Conservation (phyloP, 2,329 filamentous ascomycete genomes). For the Cryoendolithus antarcticus region DNA sequence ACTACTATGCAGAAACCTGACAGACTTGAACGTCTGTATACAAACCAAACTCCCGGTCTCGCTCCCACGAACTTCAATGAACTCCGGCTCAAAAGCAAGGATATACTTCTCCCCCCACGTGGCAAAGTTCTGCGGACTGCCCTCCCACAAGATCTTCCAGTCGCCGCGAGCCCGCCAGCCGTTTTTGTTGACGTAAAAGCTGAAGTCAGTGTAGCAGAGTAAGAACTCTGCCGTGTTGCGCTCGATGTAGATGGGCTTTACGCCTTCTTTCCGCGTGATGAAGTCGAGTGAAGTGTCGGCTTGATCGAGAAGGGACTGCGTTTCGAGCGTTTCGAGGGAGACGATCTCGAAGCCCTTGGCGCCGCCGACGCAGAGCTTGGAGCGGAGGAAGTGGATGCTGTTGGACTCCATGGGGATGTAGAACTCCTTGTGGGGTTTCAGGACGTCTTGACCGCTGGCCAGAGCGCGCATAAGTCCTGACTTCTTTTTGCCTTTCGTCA, state of each 20-base stretch:
- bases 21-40: constrained; percentile 92
- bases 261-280: constrained; percentile 69
- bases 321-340: constrained; percentile 91
- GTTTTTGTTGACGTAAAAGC: constrained; percentile 97
- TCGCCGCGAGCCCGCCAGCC: constrained; percentile 92
- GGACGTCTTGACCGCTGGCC: constrained; percentile 79
- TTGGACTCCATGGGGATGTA: constrained; percentile 98
- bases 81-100: constrained; percentile 90
- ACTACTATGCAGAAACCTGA: constrained; percentile 93
- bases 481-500: constrained; percentile 81
- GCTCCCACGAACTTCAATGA: constrained; percentile 92
- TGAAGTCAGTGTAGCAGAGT: constrained; percentile 96
- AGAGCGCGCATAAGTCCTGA: constrained; percentile 95
- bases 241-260: constrained; percentile 89
- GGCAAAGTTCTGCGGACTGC: constrained; percentile 80
- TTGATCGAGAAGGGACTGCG: constrained; percentile 90
- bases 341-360: constrained; percentile 95
- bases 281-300: constrained; percentile 97
- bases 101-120: constrained; percentile 88
- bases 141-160: constrained; percentile 97
- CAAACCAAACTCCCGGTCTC: constrained; percentile 84
- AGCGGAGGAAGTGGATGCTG: constrained; percentile 93
- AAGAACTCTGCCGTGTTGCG: constrained; percentile 93
- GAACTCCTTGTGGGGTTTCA: constrained; percentile 97
- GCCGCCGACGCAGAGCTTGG: constrained; percentile 91